Evolutionary conservation across 75 land plant genomes (phyloP), one percentile per base, ranked within the genome.

Genomic region (Ceratopteris richardii): DNA sequence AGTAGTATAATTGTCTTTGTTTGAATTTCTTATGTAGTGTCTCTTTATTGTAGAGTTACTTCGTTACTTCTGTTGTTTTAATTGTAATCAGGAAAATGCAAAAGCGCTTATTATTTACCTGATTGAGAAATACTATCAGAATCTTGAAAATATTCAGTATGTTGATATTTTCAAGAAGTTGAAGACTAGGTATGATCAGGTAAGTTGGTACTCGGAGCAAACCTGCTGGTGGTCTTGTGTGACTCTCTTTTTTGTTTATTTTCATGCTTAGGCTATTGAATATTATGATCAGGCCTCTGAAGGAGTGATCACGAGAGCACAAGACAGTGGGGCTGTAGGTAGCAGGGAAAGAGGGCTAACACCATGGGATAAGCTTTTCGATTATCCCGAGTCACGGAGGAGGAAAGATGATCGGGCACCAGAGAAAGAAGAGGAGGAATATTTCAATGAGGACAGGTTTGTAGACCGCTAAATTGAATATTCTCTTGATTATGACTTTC

Each of bases 391-490:
- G 20, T 36, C 72, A 1, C 71, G 95, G 56, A 93, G 81, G 57
- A 40, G 73, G 47, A 56, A 9, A 18, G 98, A 86, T 76, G 95
- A 82, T 4, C 84, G 98, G 21, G 87, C 82, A 43, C 71, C 83
- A 44, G 96, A 85, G 65, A 93, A 85, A 59, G 98, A 88, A 33
- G 98, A 93, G 65, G 98, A 93, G 65, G 98, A 93, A 23, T 93
- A 93, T 51, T 93, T 93, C 72, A 88, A 93, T 53, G 98, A 83
- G 80, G 80, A 77, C 62, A 77, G 80, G 80, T 74, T 60, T 9
- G 43, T 31, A 20, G 33, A 27, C 4, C 33, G 31, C 33, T 0
- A 19, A 36, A 18, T 52, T 16, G 21, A 18, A 14, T 1, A 21
- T 52, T n/a, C 17, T 0, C 11, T 20, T 13, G 60, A 58, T 11